Conservation (phyloP, 2,329 filamentous ascomycete genomes). For the Phoma herbarum region DNA sequence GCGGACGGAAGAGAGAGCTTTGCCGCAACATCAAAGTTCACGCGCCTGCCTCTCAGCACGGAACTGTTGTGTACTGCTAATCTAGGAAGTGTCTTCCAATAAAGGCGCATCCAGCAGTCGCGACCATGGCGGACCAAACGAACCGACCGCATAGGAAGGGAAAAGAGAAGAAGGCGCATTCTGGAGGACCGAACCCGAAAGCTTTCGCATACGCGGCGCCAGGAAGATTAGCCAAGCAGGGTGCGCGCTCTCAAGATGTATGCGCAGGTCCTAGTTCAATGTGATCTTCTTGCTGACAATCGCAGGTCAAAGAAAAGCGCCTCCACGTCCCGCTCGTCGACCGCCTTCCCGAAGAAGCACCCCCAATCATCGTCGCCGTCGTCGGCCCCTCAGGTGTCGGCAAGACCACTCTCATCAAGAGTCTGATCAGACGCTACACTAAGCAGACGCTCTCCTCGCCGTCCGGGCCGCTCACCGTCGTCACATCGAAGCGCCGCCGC, state of each 20-base stretch:
- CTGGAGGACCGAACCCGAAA: slow-evolving; percentile 81
- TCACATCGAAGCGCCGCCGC: slow-evolving; percentile 93
- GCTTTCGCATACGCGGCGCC: slow-evolving; percentile 87
- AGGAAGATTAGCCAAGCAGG: slow-evolving; percentile 79
- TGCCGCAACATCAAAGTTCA: slow-evolving; percentile 15
- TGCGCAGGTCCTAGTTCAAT: slow-evolving; percentile 21
- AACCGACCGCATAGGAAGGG: slow-evolving; percentile 86
- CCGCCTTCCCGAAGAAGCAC: slow-evolving; percentile 92
- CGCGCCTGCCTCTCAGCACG: slow-evolving; percentile 4
- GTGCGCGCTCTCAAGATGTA: slow-evolving; percentile 76
- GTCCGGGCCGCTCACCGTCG: slow-evolving; percentile 90
- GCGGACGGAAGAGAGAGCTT: slow-evolving; percentile 23
- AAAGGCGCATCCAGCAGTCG: slow-evolving; percentile 10
- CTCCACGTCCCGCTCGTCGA: slow-evolving; percentile 97
- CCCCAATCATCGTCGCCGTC: slow-evolving; percentile 90
- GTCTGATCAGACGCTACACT: slow-evolving; percentile 89
- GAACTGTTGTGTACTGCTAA: not conserved
- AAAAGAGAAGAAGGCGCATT: slow-evolving; percentile 86
- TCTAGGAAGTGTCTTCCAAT: slow-evolving; percentile 1
- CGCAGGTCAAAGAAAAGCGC: slow-evolving; percentile 89
- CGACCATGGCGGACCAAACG: slow-evolving; percentile 71
- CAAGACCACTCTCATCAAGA: slow-evolving; percentile 96
- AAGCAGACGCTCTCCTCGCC: slow-evolving; percentile 94
- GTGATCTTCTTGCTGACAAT: slow-evolving; percentile 8
- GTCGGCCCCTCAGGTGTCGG: slow-evolving; percentile 94